Evolutionary conservation across 345 rosid genomes (phyloP).

Genomic region (Mallotus nudiflorus): DNA sequence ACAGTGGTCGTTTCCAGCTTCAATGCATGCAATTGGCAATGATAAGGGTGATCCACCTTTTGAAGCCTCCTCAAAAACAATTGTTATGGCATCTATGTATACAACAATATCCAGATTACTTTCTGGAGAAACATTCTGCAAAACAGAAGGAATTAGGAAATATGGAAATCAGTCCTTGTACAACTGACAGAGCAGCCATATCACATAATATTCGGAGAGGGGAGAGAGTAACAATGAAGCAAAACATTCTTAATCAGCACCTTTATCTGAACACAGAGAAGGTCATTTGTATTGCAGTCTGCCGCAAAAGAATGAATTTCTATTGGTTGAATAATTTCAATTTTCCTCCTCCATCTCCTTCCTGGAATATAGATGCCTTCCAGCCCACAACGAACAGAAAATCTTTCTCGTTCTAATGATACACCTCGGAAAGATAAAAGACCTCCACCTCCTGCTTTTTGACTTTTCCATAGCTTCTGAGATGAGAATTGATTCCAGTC

Average conservation of each 20-base stretch:
- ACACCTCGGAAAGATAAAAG: conserved; percentile 88
- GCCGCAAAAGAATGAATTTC: conserved; percentile 79
- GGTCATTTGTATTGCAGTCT: conserved; percentile 91
- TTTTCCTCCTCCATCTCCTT: conserved; percentile 91
- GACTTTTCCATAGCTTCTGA: conserved; percentile 45
- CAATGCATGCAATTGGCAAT: conserved; percentile 89
- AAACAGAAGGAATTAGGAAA: conserved; percentile 16
- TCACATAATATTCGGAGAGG: not conserved
- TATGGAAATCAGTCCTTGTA: conserved; percentile 1
- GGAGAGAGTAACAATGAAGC: not conserved
- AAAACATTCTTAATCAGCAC: conserved; percentile 37
- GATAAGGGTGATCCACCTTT: conserved; percentile 70
- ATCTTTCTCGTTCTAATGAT: conserved; percentile 78
- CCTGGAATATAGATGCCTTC: conserved; percentile 93
- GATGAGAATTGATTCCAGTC: conserved; percentile 68
- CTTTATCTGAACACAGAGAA: conserved; percentile 95
- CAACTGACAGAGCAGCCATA: conserved; percentile 5
- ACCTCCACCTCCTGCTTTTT: conserved; percentile 53
- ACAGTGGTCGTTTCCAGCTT: conserved; percentile 77
- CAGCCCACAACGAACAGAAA: conserved; percentile 92
- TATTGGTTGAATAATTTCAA: conserved; percentile 87
- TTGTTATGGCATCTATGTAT: conserved; percentile 81
- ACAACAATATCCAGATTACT: conserved; percentile 71
- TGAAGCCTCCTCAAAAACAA: conserved; percentile 84
- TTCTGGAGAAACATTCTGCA: conserved; percentile 85